These are phyloP conservation scores for Aureobasidium pullulans DNA, from an alignment of 2,329 filamentous ascomycete genomes.

Conservation along the genomic window DNA sequence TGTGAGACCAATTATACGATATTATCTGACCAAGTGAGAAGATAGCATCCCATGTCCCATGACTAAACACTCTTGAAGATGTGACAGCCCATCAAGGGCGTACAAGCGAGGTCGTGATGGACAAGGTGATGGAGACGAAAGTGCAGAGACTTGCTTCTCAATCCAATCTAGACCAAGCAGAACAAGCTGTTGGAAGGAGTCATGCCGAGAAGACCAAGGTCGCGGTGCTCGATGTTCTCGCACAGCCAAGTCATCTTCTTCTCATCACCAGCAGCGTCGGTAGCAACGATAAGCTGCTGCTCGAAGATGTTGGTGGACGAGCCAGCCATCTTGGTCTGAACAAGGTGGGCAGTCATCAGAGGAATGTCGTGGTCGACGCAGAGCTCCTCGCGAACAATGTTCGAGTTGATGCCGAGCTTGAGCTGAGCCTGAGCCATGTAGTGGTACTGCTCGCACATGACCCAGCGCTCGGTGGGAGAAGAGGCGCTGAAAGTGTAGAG, in stretches of 20 bases:
- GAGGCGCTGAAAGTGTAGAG: not conserved
- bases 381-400: not conserved
- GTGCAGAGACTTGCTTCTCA: not conserved
- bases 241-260: not conserved
- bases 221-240: not conserved
- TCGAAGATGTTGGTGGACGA: not conserved
- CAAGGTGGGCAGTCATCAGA: not conserved
- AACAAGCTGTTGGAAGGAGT: not conserved
- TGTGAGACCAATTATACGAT: too few species aligned
- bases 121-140: too few species aligned
- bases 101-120: too few species aligned
- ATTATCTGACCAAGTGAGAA: too few species aligned
- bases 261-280: not conserved
- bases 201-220: conserved; percentile 1
- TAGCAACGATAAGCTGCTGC: not conserved
- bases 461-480: not conserved
- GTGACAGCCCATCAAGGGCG: too few species aligned
- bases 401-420: conserved; percentile 2
- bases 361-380: not conserved
- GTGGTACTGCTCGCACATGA: conserved; percentile 6
- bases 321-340: not conserved
- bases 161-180: not conserved
- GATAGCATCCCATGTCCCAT: too few species aligned
- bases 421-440: conserved; percentile 2
- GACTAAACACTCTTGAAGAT: too few species aligned